Percentiles rank a stretch among this genome's conserved stretches.
These are phyloP conservation scores for Inga laurina DNA, from an alignment of 306 rosid species.

Conservation along the genomic window DNA sequence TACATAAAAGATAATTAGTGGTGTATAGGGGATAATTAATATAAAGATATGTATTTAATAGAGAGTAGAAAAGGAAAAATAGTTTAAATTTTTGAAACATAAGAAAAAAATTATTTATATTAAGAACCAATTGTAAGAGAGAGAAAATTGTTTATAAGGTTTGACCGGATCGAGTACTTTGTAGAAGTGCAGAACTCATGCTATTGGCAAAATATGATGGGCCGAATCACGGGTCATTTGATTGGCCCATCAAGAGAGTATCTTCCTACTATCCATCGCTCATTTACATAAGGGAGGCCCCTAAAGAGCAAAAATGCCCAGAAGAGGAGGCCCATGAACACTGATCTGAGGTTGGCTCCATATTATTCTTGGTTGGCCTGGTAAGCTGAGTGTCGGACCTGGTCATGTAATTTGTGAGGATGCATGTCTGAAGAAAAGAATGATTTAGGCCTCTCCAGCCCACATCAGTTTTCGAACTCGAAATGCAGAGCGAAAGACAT, in stretches of 20 bases:
- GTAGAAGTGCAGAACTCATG: too few species aligned
- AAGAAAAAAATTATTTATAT: too few species aligned
- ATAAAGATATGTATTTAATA: too few species aligned
- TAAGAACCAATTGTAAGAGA: too few species aligned
- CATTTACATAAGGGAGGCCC: not conserved
- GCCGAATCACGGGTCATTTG: not conserved
- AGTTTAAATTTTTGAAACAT: too few species aligned
- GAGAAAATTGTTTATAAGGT: too few species aligned
- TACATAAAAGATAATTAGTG: too few species aligned
- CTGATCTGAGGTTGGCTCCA: not conserved
- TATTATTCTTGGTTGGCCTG: not conserved
- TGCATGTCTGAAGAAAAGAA: not conserved
- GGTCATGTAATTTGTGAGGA: not conserved
- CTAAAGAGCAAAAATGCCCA: not conserved
- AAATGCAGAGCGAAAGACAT: too few species aligned
- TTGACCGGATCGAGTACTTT: too few species aligned
- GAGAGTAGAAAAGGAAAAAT: too few species aligned
- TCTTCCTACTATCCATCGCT: not conserved
- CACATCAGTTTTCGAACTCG: not conserved
- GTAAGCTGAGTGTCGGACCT: not conserved
- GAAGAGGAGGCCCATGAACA: not conserved
- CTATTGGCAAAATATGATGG: too few species aligned
- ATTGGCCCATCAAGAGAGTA: not conserved
- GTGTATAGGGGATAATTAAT: too few species aligned
- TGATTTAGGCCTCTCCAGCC: not conserved